A percentile compares a stretch with the other conserved stretches of the same genome.
These are phyloP conservation scores for Ophiocordyceps polyrhachis-furcata DNA, from an alignment of 2,329 filamentous ascomycete species.

Conservation along the genomic window DNA sequence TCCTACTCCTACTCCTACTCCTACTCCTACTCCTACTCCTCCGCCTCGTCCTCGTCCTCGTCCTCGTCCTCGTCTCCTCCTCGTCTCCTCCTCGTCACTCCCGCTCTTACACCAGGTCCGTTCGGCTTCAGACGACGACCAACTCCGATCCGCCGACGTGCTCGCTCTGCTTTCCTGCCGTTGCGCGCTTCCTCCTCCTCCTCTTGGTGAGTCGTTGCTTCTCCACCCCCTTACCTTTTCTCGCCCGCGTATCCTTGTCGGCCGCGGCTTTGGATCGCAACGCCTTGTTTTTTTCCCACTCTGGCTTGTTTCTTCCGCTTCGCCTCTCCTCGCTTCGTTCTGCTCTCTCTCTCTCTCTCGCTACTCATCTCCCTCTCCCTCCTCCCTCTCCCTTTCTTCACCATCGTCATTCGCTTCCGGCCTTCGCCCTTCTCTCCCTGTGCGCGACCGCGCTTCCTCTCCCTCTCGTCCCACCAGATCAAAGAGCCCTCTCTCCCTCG, in stretches of 20 bases:
- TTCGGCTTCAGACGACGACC: neutral
- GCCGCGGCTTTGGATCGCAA: constrained; percentile 1
- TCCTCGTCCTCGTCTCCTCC: neutral
- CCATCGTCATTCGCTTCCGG: neutral
- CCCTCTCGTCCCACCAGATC: no score
- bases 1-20: neutral
- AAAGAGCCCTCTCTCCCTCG: neutral
- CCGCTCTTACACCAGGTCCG: neutral
- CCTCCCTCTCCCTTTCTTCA: neutral
- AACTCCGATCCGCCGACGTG: neutral
- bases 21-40: neutral
- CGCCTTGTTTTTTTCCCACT: neutral
- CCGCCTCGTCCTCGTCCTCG: no score
- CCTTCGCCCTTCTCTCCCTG: neutral
- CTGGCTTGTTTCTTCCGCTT: neutral
- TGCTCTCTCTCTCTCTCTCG: neutral
- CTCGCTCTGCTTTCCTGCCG: neutral
- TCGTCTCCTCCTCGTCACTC: neutral
- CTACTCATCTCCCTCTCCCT: neutral
- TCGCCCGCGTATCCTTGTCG: constrained; percentile 1
- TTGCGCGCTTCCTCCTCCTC: neutral
- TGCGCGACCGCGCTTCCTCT: neutral
- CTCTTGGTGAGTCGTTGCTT: neutral
- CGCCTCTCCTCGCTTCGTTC: neutral
- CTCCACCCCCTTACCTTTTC: constrained; percentile 1